Base-by-base conservation (phyloP, 306 rosid genomes). In the Rosa multiflora region DNA sequence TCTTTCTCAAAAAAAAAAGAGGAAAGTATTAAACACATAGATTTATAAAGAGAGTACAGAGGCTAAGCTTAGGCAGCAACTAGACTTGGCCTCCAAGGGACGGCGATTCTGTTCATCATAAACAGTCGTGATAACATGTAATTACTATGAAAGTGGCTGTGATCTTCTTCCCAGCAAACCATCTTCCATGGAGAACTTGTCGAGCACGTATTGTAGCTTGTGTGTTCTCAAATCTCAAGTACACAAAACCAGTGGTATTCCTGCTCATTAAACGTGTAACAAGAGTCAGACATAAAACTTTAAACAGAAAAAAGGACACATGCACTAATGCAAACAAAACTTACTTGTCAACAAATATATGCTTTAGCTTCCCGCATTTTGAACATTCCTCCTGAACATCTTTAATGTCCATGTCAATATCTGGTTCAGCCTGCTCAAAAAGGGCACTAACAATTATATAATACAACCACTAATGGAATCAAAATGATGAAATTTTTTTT, bases 311-410 rank as follows among this genome's bases (percentile, higher is more conserved):
- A 3, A 51, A 40, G 10, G 46, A 63, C 26, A 23, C 26, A 23
- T 23, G 26, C 67, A 48, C 3, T 44, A 18, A 76, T 51, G 29
- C 20, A 15, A 76, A 52, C 17, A 75, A 73, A 67, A 29, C 29
- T 29, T 29, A 95, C 98, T 91, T 95, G 77, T 93, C 99, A 15
- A 95, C 93, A 49, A 77, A 74, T 66, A 91, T 89, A 81, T 95
- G 99, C 72, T 76, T 88, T 66, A 95, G 81, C 43, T 82, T 84
- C 78, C 99, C 99, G 21, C 86, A 93, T 83, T 89, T 93, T 0
- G 91, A 89, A 89, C 98, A 90, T 74, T 93, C 99, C 51, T 93
- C 98, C 82, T 88, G 89, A 70, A 93, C 99, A 39, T 95, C 99
- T 64, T 89, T 89, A 47, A 95, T 90, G 80, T 95, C 99, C 85